A percentile compares a stretch with the other conserved stretches of the same genome.
phyloP scores from a whole-genome alignment of 768 basidiomycete species.

The Daedalea quercina region DNA sequence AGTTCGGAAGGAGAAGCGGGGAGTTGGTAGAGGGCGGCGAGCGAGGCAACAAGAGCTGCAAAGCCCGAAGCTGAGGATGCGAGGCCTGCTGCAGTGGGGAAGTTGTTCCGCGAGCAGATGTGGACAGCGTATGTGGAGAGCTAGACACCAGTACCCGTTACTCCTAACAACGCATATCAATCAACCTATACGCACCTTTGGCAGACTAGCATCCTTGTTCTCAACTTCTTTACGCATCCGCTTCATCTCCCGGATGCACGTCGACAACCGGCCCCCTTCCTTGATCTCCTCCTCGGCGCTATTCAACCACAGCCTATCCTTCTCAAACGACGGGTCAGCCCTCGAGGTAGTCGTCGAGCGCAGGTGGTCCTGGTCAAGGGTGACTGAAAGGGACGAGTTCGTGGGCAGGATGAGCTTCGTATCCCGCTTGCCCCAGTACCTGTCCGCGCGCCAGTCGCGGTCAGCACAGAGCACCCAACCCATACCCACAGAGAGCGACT shows the following conservation, averaged over 20 bases:
- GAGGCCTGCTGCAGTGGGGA: conserved; percentile 97
- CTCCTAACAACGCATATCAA: neutral
- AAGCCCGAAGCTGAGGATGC: conserved; percentile 97
- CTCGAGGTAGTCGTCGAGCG: conserved; percentile 91
- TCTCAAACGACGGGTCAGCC: conserved; percentile 63
- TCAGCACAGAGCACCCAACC: conserved; percentile 9
- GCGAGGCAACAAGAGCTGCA: conserved; percentile 87
- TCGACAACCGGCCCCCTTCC: conserved; percentile 65
- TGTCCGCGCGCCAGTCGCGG: conserved; percentile 28
- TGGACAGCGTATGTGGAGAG: conserved; percentile 71
- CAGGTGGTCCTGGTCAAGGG: conserved; percentile 93
- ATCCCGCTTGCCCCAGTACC: conserved; percentile 99
- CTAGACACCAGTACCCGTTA: conserved; percentile 27
- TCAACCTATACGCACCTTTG: conserved; percentile 45
- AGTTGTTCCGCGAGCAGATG: conserved; percentile 95
- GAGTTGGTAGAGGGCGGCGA: conserved; percentile 81
- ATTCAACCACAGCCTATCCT: conserved; percentile 91
- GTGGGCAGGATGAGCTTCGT: conserved; percentile 93
- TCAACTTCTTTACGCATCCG: conserved; percentile 70
- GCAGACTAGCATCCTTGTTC: conserved; percentile 52
- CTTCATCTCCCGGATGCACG: conserved; percentile 87
- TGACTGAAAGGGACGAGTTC: conserved; percentile 97
- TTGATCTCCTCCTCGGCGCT: conserved; percentile 89
- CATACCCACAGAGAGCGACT: conserved; percentile 11
- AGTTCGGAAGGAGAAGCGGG: conserved; percentile 74